Percentiles rank a stretch among this genome's conserved stretches.
These are phyloP conservation scores for Moesziomyces sp. DNA, from an alignment of 1,284 basidiomycete species.

Conservation along the genomic window DNA sequence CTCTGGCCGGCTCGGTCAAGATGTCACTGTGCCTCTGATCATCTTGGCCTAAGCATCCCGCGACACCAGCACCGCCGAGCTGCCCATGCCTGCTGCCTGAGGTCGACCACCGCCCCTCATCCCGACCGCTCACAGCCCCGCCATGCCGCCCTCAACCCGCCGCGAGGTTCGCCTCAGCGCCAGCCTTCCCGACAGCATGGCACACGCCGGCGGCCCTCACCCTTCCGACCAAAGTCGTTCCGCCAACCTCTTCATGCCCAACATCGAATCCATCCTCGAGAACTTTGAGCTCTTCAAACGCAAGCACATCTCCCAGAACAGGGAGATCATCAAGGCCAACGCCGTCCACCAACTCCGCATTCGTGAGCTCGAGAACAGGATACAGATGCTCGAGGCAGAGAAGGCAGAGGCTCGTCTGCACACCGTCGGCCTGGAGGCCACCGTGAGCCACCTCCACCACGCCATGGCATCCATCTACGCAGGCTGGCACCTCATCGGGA, in stretches of 20 bases:
- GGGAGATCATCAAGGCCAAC: conserved; percentile 65
- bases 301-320: conserved; percentile 65
- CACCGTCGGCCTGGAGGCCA: conserved; percentile 27
- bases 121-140: background rate
- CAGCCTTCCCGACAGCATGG: conserved; percentile 28
- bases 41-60: too few relatives aligned
- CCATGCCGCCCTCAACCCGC: conserved; percentile 47
- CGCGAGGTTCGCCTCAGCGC: conserved; percentile 45
- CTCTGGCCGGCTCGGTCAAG: too few relatives aligned
- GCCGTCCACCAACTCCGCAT: conserved; percentile 56
- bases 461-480: conserved; percentile 44
- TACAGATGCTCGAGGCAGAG: conserved; percentile 57
- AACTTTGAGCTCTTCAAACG: conserved; percentile 64
- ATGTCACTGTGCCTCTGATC: too few relatives aligned
- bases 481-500: conserved; percentile 60
- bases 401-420: conserved; percentile 41
- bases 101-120: background rate
- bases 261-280: conserved; percentile 61
- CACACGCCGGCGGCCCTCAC: conserved; percentile 8
- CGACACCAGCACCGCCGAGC: too few relatives aligned
- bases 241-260: conserved; percentile 32
- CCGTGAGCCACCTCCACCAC: conserved; percentile 51
- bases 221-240: conserved; percentile 37
- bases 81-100: too few relatives aligned
- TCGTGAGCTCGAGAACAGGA: conserved; percentile 60